Evolutionary conservation across 2,329 filamentous ascomycete species (phyloP), one percentile per base, ranked within the genome.

Genomic region (Emergomyces orientalis): DNA sequence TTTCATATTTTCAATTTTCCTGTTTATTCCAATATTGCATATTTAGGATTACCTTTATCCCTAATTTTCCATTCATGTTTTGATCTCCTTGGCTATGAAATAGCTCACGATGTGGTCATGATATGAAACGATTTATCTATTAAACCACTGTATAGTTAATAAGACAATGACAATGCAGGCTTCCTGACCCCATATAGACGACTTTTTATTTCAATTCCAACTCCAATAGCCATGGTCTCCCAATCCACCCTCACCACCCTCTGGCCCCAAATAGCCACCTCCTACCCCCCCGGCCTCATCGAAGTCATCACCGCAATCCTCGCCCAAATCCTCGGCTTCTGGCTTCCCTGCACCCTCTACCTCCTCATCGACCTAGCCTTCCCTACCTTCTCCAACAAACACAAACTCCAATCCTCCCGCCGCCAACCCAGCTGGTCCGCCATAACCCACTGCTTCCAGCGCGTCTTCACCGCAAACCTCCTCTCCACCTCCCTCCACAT

Each of bases 391-490:
- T 68, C 67, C 13, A n/a, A 52, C 22, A 41, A 55, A 25, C 66
- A 67, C 63, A 67, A 69, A 49, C 63, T 69, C 61, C 67, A 69
- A 45, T 61, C 66, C 14, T 27, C 54, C 39, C 57, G 62, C 19
- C 65, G 65, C 45, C 67, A 69, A 32, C 67, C 66, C 8, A 65
- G 59, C 14, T 37, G 30, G 7, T 7, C 51, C 14, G 63, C 63
- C 45, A 63, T 68, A 59, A n/a, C 39, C 17, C 63, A 66, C 61
- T 67, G 67, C 54, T 59, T 63, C 51, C 51, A 60, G 45, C 19
- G 62, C 39, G 70, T 84, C 19, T 79, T 82, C 3, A 63, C 78
- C 2, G 76, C 76, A 61, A 84, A 84, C 71, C 80, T 76, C 55
- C 67, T 81, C 32, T 73, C 78, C 17, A 70, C 76, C 0, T 43